Conservation (phyloP, 345 rosid species). For the Brassica napus region DNA sequence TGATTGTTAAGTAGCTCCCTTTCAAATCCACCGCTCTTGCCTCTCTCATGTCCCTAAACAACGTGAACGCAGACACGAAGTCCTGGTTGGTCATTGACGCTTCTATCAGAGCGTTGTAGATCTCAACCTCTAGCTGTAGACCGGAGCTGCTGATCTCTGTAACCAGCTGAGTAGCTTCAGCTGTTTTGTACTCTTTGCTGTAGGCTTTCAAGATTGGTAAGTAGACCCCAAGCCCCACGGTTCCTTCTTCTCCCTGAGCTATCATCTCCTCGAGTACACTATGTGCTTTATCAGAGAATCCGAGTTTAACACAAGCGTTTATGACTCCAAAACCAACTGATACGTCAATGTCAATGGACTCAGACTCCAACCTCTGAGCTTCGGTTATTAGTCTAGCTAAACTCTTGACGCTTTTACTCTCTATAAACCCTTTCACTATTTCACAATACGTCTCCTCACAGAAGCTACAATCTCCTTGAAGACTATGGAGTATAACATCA, state of each 20-base stretch:
- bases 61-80: slow-evolving; percentile 82
- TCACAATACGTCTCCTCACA: slow-evolving; percentile 59
- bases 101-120: slow-evolving; percentile 66
- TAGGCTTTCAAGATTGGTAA: slow-evolving; percentile 83
- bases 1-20: slow-evolving; percentile 80
- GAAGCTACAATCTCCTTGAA: slow-evolving; percentile 46
- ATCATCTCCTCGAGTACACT: slow-evolving; percentile 78
- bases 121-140: slow-evolving; percentile 64
- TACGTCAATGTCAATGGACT: slow-evolving; percentile 35
- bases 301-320: slow-evolving; percentile 73
- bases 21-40: slow-evolving; percentile 59
- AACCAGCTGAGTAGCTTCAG: slow-evolving; percentile 92
- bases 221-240: slow-evolving; percentile 76
- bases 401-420: slow-evolving; percentile 59
- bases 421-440: slow-evolving; percentile 67
- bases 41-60: slow-evolving; percentile 92
- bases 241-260: slow-evolving; percentile 54
- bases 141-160: slow-evolving; percentile 70
- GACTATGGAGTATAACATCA: slow-evolving; percentile 44
- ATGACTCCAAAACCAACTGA: slow-evolving; percentile 74
- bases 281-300: slow-evolving; percentile 81
- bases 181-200: slow-evolving; percentile 74
- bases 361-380: slow-evolving; percentile 71
- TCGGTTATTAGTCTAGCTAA: slow-evolving; percentile 68
- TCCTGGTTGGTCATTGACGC: slow-evolving; percentile 93